Evolutionary conservation across 257 asterid species (phyloP).

Genomic region (Galeopsis tetrahit): DNA sequence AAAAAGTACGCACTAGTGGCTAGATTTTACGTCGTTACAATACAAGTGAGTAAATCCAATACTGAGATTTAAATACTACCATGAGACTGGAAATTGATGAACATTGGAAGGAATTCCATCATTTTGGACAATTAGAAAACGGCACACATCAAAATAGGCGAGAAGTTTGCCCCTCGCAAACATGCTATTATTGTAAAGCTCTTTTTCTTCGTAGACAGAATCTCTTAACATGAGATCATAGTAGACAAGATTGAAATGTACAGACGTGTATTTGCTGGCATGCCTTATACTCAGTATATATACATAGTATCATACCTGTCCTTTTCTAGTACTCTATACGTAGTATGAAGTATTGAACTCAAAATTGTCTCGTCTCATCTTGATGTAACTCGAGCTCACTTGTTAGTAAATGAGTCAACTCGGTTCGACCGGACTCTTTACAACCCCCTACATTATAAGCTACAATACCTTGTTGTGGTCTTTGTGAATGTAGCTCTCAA

Average conservation of each 20-base stretch:
- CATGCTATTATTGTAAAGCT: conserved; percentile 2
- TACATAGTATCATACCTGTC: conserved; percentile 24
- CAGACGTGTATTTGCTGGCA: conserved; percentile 25
- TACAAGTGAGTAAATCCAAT: neutral
- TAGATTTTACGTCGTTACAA: conserved; percentile 29
- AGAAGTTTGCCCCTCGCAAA: conserved; percentile 18
- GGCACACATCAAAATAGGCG: neutral
- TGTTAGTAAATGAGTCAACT: neutral
- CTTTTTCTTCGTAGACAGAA: neutral
- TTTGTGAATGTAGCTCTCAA: no score
- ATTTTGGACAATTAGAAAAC: neutral
- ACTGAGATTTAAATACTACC: conserved; percentile 8
- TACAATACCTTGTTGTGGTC: no score
- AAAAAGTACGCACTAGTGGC: conserved; percentile 40
- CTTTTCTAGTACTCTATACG: conserved; percentile 2
- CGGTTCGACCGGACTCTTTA: neutral
- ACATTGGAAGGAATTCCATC: conserved; percentile 5
- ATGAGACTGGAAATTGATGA: neutral
- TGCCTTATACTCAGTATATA: conserved; percentile 2
- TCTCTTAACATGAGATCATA: conserved; percentile 1
- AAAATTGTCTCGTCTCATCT: conserved; percentile 17
- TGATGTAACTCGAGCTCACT: neutral
- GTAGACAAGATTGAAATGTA: conserved; percentile 1
- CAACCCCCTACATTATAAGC: neutral
- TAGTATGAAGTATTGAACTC: neutral